phyloP scores from a whole-genome alignment of 1,139 yeast species.

The Sugiyamaella paludigena region DNA sequence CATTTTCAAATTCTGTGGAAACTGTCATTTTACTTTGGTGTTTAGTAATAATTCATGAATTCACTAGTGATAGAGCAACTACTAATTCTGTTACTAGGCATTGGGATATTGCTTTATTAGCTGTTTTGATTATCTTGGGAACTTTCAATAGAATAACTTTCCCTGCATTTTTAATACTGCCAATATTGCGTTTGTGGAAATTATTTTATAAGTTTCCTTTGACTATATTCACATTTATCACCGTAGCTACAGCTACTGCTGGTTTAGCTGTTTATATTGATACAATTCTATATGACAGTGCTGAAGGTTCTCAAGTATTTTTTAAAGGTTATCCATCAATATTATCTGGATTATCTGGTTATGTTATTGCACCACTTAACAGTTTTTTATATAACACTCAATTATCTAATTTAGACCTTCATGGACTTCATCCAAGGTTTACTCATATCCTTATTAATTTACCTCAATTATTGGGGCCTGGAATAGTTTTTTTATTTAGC shows the following conservation, averaged over 20 bases:
- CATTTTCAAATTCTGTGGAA: slow-evolving; percentile 85
- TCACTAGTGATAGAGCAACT: slow-evolving; percentile 28
- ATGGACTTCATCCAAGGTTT: slow-evolving; percentile 79
- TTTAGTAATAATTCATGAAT: slow-evolving; percentile 45
- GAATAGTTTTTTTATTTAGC: slow-evolving; percentile 46
- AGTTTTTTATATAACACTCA: slow-evolving; percentile 69
- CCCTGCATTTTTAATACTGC: slow-evolving; percentile 67
- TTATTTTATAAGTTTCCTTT: slow-evolving; percentile 30
- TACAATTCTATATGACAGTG: slow-evolving; percentile 40
- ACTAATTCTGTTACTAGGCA: slow-evolving; percentile 27
- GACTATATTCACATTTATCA: slow-evolving; percentile 30
- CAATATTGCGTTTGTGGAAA: slow-evolving; percentile 38
- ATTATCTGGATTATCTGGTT: slow-evolving; percentile 22
- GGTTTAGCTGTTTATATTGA: slow-evolving; percentile 52
- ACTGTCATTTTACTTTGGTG: slow-evolving; percentile 62
- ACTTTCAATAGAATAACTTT: slow-evolving; percentile 83
- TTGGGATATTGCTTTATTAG: slow-evolving; percentile 45
- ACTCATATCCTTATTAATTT: slow-evolving; percentile 73
- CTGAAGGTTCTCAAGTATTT: slow-evolving; percentile 12
- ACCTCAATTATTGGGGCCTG: slow-evolving; percentile 84
- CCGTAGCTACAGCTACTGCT: slow-evolving; percentile 36
- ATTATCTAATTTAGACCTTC: slow-evolving; percentile 58
- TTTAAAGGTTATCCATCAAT: not conserved
- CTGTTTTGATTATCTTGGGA: slow-evolving; percentile 61
- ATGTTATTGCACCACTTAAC: slow-evolving; percentile 70